A percentile compares a stretch with the other conserved stretches of the same genome.
Conservation (phyloP, 768 basidiomycete genomes). For the Auriscalpium vulgare region DNA sequence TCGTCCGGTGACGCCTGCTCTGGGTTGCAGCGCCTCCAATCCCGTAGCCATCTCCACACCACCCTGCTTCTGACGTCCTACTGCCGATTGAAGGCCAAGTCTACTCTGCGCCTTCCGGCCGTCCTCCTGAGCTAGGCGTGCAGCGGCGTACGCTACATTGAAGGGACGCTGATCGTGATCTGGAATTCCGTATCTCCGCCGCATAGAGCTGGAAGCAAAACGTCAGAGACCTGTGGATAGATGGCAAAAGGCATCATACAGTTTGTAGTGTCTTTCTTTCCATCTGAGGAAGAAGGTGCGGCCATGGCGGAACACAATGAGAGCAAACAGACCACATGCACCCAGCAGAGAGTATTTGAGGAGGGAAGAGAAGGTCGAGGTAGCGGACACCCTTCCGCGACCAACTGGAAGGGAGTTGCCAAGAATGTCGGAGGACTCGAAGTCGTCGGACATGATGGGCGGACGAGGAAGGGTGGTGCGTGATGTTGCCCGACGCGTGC, state of each 20-base stretch:
- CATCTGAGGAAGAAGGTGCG: slow-evolving; percentile 41
- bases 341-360: slow-evolving; percentile 12
- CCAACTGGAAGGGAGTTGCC: slow-evolving; percentile 38
- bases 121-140: slow-evolving; percentile 47
- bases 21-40: too few relatives aligned
- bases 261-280: slow-evolving; percentile 56
- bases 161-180: slow-evolving; percentile 78
- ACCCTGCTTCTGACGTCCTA: too few relatives aligned
- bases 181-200: slow-evolving; percentile 75
- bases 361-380: slow-evolving; percentile 8
- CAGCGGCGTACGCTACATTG: slow-evolving; percentile 81
- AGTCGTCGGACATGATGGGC: slow-evolving; percentile 52
- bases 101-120: slow-evolving; percentile 2
- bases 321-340: slow-evolving; percentile 4
- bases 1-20: too few relatives aligned
- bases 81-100: neutral
- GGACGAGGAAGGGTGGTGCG: slow-evolving; percentile 13
- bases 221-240: neutral
- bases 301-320: slow-evolving; percentile 23
- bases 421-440: slow-evolving; percentile 55
- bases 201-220: slow-evolving; percentile 44
- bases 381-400: slow-evolving; percentile 10
- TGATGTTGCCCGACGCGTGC: slow-evolving; percentile 3
- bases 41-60: too few relatives aligned
- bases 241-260: slow-evolving; percentile 36